phyloP scores from a whole-genome alignment of 495 filamentous ascomycete species.

The Haplographium delicatum region DNA sequence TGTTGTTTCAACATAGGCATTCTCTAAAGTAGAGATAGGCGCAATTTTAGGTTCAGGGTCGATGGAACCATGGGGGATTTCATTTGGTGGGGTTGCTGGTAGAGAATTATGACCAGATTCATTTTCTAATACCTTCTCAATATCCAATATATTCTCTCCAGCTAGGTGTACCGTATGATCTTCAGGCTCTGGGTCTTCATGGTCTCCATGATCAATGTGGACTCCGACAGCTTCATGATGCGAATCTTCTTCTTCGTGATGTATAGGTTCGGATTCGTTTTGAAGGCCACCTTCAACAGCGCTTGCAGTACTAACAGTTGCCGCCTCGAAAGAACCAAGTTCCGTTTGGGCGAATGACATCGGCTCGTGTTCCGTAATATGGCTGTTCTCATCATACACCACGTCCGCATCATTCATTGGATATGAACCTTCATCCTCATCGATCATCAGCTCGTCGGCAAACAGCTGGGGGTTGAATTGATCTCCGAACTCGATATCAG shows the following conservation, averaged over 20 bases:
- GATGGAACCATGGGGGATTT: background rate
- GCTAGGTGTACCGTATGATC: background rate
- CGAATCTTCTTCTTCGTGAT: background rate
- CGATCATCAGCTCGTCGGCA: conserved; percentile 44
- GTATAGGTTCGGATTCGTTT: background rate
- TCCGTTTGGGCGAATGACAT: conserved; percentile 2
- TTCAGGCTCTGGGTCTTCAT: background rate
- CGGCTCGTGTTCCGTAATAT: conserved; percentile 3
- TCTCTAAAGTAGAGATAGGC: too few relatives aligned
- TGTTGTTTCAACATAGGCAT: too few relatives aligned
- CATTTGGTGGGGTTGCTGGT: background rate
- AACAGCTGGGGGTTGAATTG: conserved; percentile 15
- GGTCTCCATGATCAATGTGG: background rate
- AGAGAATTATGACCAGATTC: background rate
- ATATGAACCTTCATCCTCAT: conserved; percentile 35
- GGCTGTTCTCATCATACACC: conserved; percentile 11
- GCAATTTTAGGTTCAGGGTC: background rate
- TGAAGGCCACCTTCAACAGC: background rate
- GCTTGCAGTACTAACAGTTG: background rate
- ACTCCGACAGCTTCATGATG: background rate
- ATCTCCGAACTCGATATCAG: conserved; percentile 22
- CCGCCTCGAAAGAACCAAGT: background rate
- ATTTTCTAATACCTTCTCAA: background rate
- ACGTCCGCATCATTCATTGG: conserved; percentile 35
- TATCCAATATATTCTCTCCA: background rate